Evolutionary conservation across 495 filamentous ascomycete genomes (phyloP).

Genomic region (Letharia columbiana): DNA sequence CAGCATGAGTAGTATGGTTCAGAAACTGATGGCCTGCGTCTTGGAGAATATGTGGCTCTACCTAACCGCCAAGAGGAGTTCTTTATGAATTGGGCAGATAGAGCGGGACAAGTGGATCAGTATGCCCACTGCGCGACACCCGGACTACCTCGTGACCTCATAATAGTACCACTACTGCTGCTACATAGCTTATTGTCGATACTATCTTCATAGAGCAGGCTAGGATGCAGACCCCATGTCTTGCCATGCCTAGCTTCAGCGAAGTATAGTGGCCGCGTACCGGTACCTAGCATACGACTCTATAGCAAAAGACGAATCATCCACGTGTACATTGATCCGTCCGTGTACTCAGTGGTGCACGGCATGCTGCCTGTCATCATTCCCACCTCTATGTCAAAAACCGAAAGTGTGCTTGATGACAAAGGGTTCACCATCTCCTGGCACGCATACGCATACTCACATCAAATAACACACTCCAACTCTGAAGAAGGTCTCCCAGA

Average conservation of each 20-base stretch:
- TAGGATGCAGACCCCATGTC: slow-evolving; percentile 40
- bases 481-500: neutral
- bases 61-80: slow-evolving; percentile 2
- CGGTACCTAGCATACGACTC: slow-evolving; percentile 43
- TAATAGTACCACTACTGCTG: slow-evolving; percentile 35
- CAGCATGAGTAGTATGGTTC: slow-evolving; percentile 13
- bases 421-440: neutral
- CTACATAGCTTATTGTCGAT: slow-evolving; percentile 61
- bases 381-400: slow-evolving; percentile 13
- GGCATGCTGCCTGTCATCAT: slow-evolving; percentile 17
- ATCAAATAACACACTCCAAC: neutral
- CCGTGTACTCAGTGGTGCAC: slow-evolving; percentile 19
- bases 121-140: slow-evolving; percentile 22
- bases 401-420: slow-evolving; percentile 9
- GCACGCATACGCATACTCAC: neutral
- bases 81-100: slow-evolving; percentile 12
- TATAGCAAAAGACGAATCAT: slow-evolving; percentile 32
- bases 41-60: slow-evolving; percentile 9
- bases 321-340: slow-evolving; percentile 22
- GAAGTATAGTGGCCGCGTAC: slow-evolving; percentile 28
- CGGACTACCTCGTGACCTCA: slow-evolving; percentile 25
- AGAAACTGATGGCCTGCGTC: slow-evolving; percentile 12
- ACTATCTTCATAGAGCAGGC: slow-evolving; percentile 56
- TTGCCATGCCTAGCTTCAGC: slow-evolving; percentile 29
- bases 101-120: slow-evolving; percentile 8